A percentile compares a stretch with the other conserved stretches of the same genome.
These are phyloP conservation scores for Alternaria atra DNA, from an alignment of 2,329 filamentous ascomycete genomes.

Conservation along the genomic window DNA sequence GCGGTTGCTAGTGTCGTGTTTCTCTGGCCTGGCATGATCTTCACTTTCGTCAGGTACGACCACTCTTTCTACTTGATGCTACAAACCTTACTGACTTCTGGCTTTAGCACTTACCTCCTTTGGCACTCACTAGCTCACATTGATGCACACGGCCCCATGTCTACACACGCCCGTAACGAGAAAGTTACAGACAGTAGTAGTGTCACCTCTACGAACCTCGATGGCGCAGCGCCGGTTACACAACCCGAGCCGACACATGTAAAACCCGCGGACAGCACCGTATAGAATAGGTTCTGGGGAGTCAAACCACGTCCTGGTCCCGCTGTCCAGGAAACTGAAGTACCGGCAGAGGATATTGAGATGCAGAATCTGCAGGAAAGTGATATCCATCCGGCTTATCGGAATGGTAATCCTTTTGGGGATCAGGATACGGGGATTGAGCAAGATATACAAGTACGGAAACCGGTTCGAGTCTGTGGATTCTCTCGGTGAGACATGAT, in stretches of 20 bases:
- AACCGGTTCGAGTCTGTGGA: neutral
- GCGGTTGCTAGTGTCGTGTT: slow-evolving; percentile 63
- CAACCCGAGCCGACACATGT: neutral
- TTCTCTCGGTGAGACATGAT: neutral
- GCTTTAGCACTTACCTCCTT: slow-evolving; percentile 49
- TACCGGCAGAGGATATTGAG: neutral
- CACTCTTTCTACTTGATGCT: neutral
- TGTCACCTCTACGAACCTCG: neutral
- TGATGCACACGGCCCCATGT: slow-evolving; percentile 52
- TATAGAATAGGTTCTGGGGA: neutral
- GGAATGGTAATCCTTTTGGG: neutral
- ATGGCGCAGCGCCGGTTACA: neutral
- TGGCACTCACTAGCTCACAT: slow-evolving; percentile 52
- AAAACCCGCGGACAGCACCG: neutral
- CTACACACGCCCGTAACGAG: slow-evolving; percentile 45
- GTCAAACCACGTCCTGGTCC: neutral
- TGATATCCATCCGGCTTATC: neutral
- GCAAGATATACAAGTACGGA: neutral
- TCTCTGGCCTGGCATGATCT: slow-evolving; percentile 62
- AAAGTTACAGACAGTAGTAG: neutral
- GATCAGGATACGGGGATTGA: neutral
- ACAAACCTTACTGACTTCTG: neutral
- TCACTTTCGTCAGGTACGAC: slow-evolving; percentile 57
- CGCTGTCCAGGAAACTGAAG: neutral
- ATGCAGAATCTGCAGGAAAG: neutral